Evolutionary conservation across 2,329 filamentous ascomycete species (phyloP), one percentile per base, ranked within the genome.

Genomic region (Talaromyces amestolkiae): DNA sequence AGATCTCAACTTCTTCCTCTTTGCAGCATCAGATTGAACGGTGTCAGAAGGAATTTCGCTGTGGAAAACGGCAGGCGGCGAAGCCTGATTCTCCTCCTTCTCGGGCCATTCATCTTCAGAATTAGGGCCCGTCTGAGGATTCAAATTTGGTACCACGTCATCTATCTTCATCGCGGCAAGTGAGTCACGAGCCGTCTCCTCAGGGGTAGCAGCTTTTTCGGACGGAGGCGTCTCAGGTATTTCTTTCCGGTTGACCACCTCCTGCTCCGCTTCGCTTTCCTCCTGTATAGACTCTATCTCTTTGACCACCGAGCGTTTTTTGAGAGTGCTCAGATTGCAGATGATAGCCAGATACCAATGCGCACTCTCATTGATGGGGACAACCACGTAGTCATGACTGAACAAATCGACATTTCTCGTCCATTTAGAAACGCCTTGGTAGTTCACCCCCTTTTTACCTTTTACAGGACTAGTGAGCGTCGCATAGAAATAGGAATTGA

Each of bases 321-420:
- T 69, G n/a, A 95, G 82, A 61, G 84, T 88, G 3, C 87, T 85
- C 2, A 94, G 84, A 72, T 99, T 97, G 84, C 92, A 97, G 61
- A 99, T 94, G 64, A 99, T 94, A 15, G 92, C 93, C 69, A 98
- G 82, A 77, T 95, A 98, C 95, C 96, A 99, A 77, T 99, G 95
- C 1, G 83, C 80, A 70, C 87, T 83, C 74, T 97, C 91, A 71
- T 97, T 96, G 75, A 99, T 92, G 0, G 95, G 95, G 7, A 99
- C 90, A 11, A 98, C 84, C 66, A 98, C 88, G 75, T 93, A 97
- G 74, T 97, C 92, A 71, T 91, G 93, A 6, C 84, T 85, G 72
- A 98, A 91, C 9, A 99, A 79, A 73, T 99, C 91, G 24, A 94
- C 84, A 70, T 89, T 92, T 39, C 90, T 84, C 0, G 95, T 98